Base-by-base conservation (phyloP, 2,329 filamentous ascomycete species). In the Camptophora hylomeconis region DNA sequence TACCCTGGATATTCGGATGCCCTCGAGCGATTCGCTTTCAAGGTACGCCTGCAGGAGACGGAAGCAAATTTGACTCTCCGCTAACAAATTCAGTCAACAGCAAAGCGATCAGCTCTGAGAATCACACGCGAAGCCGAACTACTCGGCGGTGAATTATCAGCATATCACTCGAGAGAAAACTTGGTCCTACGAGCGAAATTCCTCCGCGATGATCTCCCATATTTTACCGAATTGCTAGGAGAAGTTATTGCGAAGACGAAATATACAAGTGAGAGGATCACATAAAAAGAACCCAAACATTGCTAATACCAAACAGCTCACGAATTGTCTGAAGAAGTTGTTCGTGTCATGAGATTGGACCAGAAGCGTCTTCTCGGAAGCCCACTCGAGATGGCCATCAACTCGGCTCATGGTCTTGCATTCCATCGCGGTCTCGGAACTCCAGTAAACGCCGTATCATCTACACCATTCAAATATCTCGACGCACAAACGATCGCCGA, bases 71-170 rank as follows among this genome's bases (percentile, higher is more conserved):
- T 24, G 20, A 35, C 17, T 14, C 39, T 19, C 20, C 26, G 31
- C 32, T 36, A 29, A 34, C 22, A 11, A 10, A 39, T 50, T 87
- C 79, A 84, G 78, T 67, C 56, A 37, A 98, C 89, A 48, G 59
- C 75, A 46, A 80, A 79, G 61, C 78, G 89, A 58, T 89, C 86
- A 44, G 82, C 82, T 35, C 67, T 98, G 50, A 81, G 86, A 56
- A 93, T 98, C 57, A 80, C 77, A 53, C 80, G 89, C 65, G 89
- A 98, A 66, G 73, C 82, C 49, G 89, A 98, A 64, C 78, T 98
- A 38, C 75, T 98, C 42, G 89, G 92, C 54, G 83, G 83, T 50
- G 76, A 87, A 72, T 75, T 95, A 63, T 70, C 65, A 47, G 69
- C 87, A 43, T 82, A 80, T 60, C 84, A 94, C 64, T 86, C 83